Conservation (phyloP, 305 asterid species). For the Stenogyne calaminthoides region DNA sequence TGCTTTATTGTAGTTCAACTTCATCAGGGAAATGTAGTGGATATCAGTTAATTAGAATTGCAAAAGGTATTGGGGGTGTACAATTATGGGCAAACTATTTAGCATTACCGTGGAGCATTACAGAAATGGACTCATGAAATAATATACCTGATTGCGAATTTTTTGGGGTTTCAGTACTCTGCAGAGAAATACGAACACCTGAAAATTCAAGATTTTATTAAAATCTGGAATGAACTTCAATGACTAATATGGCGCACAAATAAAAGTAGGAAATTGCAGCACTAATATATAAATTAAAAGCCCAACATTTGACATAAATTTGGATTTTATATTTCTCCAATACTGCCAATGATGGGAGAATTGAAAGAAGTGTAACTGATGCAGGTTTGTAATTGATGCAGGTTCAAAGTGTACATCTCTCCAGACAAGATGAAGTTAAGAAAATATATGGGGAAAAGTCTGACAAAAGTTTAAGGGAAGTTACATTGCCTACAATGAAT, state of each 20-base stretch:
- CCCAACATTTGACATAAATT: background rate
- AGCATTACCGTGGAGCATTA: background rate
- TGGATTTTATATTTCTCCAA: background rate
- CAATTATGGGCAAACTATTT: background rate
- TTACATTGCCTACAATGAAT: constrained; percentile 9
- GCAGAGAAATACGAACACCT: constrained; percentile 95
- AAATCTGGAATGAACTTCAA: constrained; percentile 11
- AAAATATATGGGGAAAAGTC: background rate
- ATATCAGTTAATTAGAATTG: background rate
- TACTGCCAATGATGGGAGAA: constrained; percentile 1
- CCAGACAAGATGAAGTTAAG: background rate
- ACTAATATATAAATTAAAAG: background rate
- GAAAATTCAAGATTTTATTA: constrained; percentile 30
- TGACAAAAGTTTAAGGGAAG: no score
- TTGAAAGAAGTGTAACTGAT: background rate
- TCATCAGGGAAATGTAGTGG: background rate
- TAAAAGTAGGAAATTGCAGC: background rate
- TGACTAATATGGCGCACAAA: background rate
- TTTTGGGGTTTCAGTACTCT: constrained; percentile 77
- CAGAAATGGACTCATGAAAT: constrained; percentile 11
- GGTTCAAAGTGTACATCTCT: background rate
- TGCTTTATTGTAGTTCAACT: background rate
- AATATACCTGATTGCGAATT: constrained; percentile 70
- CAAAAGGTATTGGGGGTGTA: background rate
- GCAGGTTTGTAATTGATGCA: no score